These are phyloP conservation scores for Trichophyton mentagrophytes DNA, from an alignment of 2,329 filamentous ascomycete species.

Conservation along the genomic window DNA sequence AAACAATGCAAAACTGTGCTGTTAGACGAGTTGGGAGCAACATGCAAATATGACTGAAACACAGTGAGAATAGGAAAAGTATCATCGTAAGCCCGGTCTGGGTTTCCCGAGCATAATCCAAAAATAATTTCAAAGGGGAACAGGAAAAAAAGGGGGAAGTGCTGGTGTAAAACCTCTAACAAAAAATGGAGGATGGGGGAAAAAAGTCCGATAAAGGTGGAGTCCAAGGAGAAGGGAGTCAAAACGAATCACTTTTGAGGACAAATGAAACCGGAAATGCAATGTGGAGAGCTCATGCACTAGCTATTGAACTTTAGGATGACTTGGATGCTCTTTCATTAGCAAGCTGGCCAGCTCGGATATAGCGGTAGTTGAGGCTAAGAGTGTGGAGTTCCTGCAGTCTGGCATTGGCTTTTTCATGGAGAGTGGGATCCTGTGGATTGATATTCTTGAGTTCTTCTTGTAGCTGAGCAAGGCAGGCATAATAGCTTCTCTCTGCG, in stretches of 20 bases:
- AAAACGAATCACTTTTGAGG: neutral
- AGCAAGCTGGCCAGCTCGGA: conserved; percentile 30
- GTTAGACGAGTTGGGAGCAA: neutral
- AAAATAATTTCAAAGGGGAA: neutral
- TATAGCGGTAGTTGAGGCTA: conserved; percentile 31
- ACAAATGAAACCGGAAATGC: neutral
- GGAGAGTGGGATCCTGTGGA: conserved; percentile 29
- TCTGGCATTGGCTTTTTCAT: conserved; percentile 34
- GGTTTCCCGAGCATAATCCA: neutral
- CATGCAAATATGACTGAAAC: conserved; percentile 2
- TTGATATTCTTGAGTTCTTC: conserved; percentile 29
- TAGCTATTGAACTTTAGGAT: neutral
- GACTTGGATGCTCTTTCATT: conserved; percentile 15
- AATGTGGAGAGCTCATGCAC: neutral
- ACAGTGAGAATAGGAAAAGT: neutral
- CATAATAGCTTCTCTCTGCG: conserved; percentile 31
- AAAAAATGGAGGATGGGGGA: neutral
- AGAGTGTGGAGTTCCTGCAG: conserved; percentile 33
- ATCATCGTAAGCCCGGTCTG: neutral
- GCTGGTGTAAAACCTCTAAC: neutral
- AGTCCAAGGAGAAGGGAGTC: neutral
- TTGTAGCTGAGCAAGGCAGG: conserved; percentile 29
- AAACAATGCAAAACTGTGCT: neutral
- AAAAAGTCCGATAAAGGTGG: neutral
- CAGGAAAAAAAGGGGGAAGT: neutral